phyloP scores from a whole-genome alignment of 805 yeast genomes.

The Tetrapisispora phaffii region DNA sequence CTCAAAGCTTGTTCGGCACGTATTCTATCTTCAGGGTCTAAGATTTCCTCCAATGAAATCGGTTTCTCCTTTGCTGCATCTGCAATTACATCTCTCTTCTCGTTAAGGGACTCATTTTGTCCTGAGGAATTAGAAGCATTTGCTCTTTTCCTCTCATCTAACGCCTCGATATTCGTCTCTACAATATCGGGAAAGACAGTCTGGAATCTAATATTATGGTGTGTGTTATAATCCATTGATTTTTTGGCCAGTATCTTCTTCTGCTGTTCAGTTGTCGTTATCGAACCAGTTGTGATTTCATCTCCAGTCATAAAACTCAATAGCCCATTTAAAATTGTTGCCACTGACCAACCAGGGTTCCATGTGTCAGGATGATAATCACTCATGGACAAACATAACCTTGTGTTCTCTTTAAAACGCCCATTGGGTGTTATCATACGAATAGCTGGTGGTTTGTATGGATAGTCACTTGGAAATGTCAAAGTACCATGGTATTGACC shows the following conservation, averaged over 20 bases:
- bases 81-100: constrained; percentile 16
- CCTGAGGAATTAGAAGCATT: neutral
- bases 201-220: constrained; percentile 46
- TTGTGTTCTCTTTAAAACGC: constrained; percentile 67
- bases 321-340: constrained; percentile 78
- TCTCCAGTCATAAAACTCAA: constrained; percentile 86
- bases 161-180: constrained; percentile 21
- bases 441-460: constrained; percentile 86
- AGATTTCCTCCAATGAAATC: constrained; percentile 31
- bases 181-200: constrained; percentile 63
- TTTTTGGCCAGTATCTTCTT: constrained; percentile 49
- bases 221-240: constrained; percentile 51
- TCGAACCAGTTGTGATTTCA: constrained; percentile 78
- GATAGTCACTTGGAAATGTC: constrained; percentile 74
- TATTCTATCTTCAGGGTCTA: constrained; percentile 65
- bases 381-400: constrained; percentile 84
- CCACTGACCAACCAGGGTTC: constrained; percentile 95
- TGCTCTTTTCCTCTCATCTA: constrained; percentile 12
- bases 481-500: constrained; percentile 91
- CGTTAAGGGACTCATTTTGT: constrained; percentile 2
- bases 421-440: constrained; percentile 87
- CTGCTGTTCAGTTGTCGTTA: constrained; percentile 49
- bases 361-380: constrained; percentile 91
- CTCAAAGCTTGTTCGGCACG: constrained; percentile 31
- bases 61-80: constrained; percentile 27